Evolutionary conservation across 192 early-diverging fungal species (phyloP).

Genomic region (Umbelopsis sp.): DNA sequence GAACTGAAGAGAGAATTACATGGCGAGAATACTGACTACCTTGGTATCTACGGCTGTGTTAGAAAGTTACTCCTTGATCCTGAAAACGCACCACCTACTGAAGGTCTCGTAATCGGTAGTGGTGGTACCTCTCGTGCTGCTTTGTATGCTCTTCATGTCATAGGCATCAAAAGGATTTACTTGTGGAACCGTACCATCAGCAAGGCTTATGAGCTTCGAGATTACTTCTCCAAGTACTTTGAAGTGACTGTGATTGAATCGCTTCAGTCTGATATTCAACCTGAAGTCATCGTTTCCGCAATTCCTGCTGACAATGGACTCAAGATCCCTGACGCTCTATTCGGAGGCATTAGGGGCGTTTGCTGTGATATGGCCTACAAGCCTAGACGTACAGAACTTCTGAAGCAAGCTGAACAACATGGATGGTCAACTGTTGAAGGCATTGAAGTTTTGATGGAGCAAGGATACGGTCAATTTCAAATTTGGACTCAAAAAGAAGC

Average conservation of each 20-base stretch:
- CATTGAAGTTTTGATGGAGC: constrained; percentile 86
- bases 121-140: constrained; percentile 95
- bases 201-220: constrained; percentile 70
- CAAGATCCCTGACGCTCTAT: constrained; percentile 53
- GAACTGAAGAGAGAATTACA: constrained; percentile 46
- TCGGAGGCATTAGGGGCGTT: constrained; percentile 61
- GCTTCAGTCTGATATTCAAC: constrained; percentile 47
- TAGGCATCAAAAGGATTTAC: constrained; percentile 66
- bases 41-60: constrained; percentile 80
- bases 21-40: constrained; percentile 97
- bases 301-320: constrained; percentile 80
- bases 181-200: constrained; percentile 87
- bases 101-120: constrained; percentile 88
- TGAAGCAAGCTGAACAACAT: constrained; percentile 60
- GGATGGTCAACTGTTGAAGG: constrained; percentile 79
- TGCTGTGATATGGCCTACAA: constrained; percentile 95
- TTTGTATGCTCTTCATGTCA: constrained; percentile 76
- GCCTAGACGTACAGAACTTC: constrained; percentile 80
- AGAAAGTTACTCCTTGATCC: constrained; percentile 42
- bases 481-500: constrained; percentile 78
- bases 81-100: constrained; percentile 28
- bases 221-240: constrained; percentile 61
- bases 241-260: constrained; percentile 45
- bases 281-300: constrained; percentile 72
- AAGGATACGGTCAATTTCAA: constrained; percentile 90